Evolutionary conservation across 129 eudicot species (phyloP).

Genomic region (Arctium lappa): DNA sequence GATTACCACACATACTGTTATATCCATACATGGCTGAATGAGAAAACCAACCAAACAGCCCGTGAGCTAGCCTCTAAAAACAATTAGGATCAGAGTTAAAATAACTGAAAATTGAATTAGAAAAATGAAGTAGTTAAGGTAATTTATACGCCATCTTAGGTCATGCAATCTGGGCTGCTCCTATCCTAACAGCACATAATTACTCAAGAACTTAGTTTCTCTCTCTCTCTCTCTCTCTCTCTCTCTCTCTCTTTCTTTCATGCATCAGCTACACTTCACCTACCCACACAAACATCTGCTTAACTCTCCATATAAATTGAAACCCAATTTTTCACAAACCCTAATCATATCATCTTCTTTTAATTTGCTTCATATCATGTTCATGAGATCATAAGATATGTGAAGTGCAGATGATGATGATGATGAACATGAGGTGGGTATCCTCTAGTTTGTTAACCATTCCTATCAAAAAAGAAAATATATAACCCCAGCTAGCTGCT

Average conservation of each 20-base stretch:
- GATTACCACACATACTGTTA: too few species aligned
- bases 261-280: slow-evolving; percentile 75
- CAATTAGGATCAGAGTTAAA: too few species aligned
- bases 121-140: not conserved
- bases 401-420: slow-evolving; percentile 1
- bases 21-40: too few species aligned
- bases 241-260: slow-evolving; percentile 44
- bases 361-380: slow-evolving; percentile 13
- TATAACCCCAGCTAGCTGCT: not conserved
- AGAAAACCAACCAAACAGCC: too few species aligned
- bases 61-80: too few species aligned
- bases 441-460: slow-evolving; percentile 34
- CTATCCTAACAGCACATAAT: slow-evolving; percentile 35
- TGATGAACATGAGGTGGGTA: slow-evolving; percentile 32
- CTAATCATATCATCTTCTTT: not conserved
- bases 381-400: slow-evolving; percentile 24
- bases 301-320: slow-evolving; percentile 14
- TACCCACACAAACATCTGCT: slow-evolving; percentile 44
- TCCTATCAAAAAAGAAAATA: slow-evolving; percentile 30
- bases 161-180: slow-evolving; percentile 35
- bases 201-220: slow-evolving; percentile 30
- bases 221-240: slow-evolving; percentile 25
- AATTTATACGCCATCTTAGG: slow-evolving; percentile 39
- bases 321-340: slow-evolving; percentile 29
- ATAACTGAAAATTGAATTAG: not conserved